These are phyloP conservation scores for Pythium graminicola DNA, from an alignment of 352 stramenopile species.

Conservation along the genomic window DNA sequence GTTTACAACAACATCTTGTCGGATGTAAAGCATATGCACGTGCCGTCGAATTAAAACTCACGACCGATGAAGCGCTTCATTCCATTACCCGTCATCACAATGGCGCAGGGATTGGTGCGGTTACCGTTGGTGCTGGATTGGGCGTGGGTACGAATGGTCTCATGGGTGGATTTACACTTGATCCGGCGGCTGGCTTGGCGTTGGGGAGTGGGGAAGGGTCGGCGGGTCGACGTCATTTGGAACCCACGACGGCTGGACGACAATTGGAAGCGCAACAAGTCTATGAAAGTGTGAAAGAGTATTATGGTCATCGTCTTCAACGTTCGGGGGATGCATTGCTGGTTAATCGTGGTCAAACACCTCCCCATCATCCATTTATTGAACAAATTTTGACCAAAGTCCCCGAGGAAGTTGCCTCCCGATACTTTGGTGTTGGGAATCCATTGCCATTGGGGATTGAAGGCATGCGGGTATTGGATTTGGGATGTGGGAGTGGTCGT, in stretches of 20 bases:
- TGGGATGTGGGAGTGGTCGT: constrained; percentile 83
- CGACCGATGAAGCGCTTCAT: constrained; percentile 25
- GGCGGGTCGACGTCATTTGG: constrained; percentile 19
- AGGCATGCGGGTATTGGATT: constrained; percentile 71
- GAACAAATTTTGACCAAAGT: constrained; percentile 60
- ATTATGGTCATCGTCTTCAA: constrained; percentile 39
- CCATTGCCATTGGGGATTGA: constrained; percentile 62
- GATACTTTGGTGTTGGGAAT: constrained; percentile 80
- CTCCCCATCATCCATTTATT: constrained; percentile 29
- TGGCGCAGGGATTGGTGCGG: neutral
- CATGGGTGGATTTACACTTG: constrained; percentile 9
- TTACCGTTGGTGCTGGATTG: neutral
- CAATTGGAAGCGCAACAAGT: constrained; percentile 24
- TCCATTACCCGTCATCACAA: constrained; percentile 17
- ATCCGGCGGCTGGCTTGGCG: constrained; percentile 16
- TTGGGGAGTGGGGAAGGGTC: constrained; percentile 20
- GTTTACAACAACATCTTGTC: constrained; percentile 25
- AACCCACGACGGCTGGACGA: constrained; percentile 21
- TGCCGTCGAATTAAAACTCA: constrained; percentile 26
- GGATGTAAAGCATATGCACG: constrained; percentile 26
- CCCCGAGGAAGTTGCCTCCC: constrained; percentile 43
- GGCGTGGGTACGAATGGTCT: neutral
- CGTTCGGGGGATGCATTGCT: constrained; percentile 58
- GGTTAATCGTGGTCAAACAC: constrained; percentile 52
- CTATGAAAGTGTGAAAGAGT: constrained; percentile 33